Evolutionary conservation across 768 basidiomycete genomes (phyloP).

Genomic region (Peribolospora kevripleyi): DNA sequence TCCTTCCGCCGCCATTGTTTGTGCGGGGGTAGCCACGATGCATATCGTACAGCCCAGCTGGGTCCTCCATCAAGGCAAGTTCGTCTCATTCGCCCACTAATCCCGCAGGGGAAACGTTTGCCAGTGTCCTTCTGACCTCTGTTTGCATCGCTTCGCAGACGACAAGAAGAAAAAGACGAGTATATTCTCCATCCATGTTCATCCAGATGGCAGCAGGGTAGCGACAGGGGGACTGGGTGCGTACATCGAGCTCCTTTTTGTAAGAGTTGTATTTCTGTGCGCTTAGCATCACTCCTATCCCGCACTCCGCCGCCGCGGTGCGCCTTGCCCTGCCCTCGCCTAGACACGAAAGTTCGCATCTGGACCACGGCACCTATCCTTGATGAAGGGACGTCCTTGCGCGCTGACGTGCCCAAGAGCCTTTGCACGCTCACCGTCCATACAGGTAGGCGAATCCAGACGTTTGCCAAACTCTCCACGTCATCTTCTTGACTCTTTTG

Average conservation of each 20-base stretch:
- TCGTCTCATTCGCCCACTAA: too few species aligned
- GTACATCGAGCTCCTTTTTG: constrained; percentile 1
- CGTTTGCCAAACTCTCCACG: too few species aligned
- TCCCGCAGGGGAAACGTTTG: too few species aligned
- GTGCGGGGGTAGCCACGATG: too few species aligned
- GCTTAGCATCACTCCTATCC: not conserved
- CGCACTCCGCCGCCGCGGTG: not conserved
- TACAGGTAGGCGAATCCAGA: constrained; percentile 30
- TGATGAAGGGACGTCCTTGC: constrained; percentile 43
- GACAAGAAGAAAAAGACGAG: constrained; percentile 34
- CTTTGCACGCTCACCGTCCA: constrained; percentile 82
- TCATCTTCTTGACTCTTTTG: not conserved
- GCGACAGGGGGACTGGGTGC: constrained; percentile 71
- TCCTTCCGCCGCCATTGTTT: too few species aligned
- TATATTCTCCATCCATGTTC: constrained; percentile 80
- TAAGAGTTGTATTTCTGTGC: not conserved
- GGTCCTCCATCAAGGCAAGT: too few species aligned
- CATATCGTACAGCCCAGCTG: too few species aligned
- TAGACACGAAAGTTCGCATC: constrained; percentile 79
- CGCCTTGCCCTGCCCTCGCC: not conserved
- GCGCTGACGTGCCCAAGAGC: constrained; percentile 45
- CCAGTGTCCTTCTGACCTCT: too few species aligned
- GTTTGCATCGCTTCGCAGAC: too few species aligned
- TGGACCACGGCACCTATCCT: constrained; percentile 93
- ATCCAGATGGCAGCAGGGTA: constrained; percentile 83